Evolutionary conservation across 176 grass and related monocot species (phyloP).

Genomic region (Avena sativa): DNA sequence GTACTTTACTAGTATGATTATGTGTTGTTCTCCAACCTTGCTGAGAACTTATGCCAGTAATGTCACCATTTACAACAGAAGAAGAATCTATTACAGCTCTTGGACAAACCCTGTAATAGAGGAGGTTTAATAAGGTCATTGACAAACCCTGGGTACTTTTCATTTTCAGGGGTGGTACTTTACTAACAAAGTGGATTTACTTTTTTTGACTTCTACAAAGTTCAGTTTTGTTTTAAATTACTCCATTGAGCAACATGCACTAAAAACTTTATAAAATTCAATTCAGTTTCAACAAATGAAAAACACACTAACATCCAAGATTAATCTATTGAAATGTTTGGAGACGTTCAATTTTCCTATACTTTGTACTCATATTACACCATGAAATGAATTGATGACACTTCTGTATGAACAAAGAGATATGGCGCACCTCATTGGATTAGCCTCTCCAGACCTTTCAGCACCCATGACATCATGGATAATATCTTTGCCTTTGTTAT

Average conservation of each 20-base stretch:
- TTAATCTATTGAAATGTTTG: not conserved
- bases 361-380: not conserved
- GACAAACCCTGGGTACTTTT: not conserved
- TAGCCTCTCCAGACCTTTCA: conserved; percentile 33
- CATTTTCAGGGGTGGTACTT: conserved; percentile 21
- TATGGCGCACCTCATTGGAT: conserved; percentile 39
- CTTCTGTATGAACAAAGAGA: conserved; percentile 12
- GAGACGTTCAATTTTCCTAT: not conserved
- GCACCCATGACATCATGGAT: conserved; percentile 22
- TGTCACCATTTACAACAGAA: conserved; percentile 22
- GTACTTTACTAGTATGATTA: conserved; percentile 46
- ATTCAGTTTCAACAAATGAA: conserved; percentile 7
- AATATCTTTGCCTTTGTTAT: conserved; percentile 54
- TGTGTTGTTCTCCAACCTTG: conserved; percentile 55
- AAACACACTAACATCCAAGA: not conserved
- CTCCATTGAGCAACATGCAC: conserved; percentile 25
- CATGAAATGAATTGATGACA: conserved; percentile 28
- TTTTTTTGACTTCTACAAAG: not conserved
- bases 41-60: conserved; percentile 21
- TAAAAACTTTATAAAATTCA: not conserved
- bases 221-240: not conserved
- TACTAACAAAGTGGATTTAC: conserved; percentile 10
- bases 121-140: conserved; percentile 16
- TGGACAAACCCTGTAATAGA: conserved; percentile 37
- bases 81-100: conserved; percentile 34